These are phyloP conservation scores for Aspergillus ochraceoroseus DNA, from an alignment of 2,329 filamentous ascomycete species.

Conservation along the genomic window DNA sequence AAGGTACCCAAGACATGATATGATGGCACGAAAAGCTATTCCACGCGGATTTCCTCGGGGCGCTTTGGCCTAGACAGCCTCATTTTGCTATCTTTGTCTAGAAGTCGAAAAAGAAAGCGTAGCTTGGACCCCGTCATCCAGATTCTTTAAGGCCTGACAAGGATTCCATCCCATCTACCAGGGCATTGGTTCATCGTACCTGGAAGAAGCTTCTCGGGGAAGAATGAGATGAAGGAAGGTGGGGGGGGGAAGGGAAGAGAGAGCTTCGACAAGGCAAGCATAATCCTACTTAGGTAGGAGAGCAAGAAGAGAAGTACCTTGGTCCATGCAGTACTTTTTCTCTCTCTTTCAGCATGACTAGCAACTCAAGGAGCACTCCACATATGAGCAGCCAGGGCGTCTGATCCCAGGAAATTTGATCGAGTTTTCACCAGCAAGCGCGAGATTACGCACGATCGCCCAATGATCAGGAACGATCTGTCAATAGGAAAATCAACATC, in stretches of 20 bases:
- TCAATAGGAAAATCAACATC: not conserved
- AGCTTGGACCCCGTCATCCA: not conserved
- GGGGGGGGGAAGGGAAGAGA: constrained; percentile 1
- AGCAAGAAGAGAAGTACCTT: constrained; percentile 1
- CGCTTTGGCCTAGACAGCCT: constrained; percentile 5
- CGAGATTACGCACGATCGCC: constrained; percentile 10
- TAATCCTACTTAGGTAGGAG: not conserved
- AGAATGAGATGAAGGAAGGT: not conserved
- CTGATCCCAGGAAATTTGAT: constrained; percentile 15
- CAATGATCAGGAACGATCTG: constrained; percentile 17
- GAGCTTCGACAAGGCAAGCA: too few relatives aligned
- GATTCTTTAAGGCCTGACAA: constrained; percentile 5
- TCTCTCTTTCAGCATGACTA: too few relatives aligned
- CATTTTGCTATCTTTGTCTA: not conserved
- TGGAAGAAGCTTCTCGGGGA: constrained; percentile 10
- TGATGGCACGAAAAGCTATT: too few relatives aligned
- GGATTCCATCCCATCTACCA: constrained; percentile 20
- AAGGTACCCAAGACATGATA: not conserved
- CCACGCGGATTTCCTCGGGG: too few relatives aligned
- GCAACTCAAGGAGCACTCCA: too few relatives aligned
- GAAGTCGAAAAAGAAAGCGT: not conserved
- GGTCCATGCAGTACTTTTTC: constrained; percentile 8
- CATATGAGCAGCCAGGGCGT: constrained; percentile 3
- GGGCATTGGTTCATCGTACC: constrained; percentile 14
- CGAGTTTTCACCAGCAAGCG: constrained; percentile 9